Evolutionary conservation across 495 filamentous ascomycete species (phyloP).

Genomic region (Entonaema liquescens): DNA sequence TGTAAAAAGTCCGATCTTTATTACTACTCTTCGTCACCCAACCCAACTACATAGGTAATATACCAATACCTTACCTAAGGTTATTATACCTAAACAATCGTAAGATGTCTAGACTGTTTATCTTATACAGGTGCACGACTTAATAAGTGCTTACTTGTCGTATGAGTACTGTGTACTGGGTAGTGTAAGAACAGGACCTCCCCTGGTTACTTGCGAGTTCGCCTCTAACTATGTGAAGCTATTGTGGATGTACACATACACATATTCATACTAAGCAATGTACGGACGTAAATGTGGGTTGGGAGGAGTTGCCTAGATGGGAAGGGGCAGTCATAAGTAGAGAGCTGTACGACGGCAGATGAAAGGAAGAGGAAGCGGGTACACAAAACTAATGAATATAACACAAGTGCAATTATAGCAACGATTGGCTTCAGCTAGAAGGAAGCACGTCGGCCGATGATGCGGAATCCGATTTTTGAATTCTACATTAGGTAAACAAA

Average conservation of each 20-base stretch:
- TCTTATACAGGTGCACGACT: background rate
- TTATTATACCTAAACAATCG: conserved; percentile 1
- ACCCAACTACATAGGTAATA: background rate
- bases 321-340: conserved; percentile 22
- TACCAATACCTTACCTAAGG: conserved; percentile 1
- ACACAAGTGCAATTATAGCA: background rate
- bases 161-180: background rate
- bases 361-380: conserved; percentile 10
- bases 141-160: background rate
- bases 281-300: conserved; percentile 35
- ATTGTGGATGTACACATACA: conserved; percentile 3
- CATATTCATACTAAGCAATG: conserved; percentile 16
- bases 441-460: conserved; percentile 33
- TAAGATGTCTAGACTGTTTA: background rate
- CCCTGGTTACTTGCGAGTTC: too few relatives aligned
- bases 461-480: conserved; percentile 31
- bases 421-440: background rate
- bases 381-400: background rate
- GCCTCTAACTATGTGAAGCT: background rate
- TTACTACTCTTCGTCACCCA: conserved; percentile 29
- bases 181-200: background rate
- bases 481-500: background rate
- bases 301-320: conserved; percentile 29
- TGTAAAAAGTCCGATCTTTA: conserved; percentile 27
- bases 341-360: conserved; percentile 23